These are phyloP conservation scores for Lipomyces orientalis DNA, from an alignment of 805 yeast species.

Conservation along the genomic window DNA sequence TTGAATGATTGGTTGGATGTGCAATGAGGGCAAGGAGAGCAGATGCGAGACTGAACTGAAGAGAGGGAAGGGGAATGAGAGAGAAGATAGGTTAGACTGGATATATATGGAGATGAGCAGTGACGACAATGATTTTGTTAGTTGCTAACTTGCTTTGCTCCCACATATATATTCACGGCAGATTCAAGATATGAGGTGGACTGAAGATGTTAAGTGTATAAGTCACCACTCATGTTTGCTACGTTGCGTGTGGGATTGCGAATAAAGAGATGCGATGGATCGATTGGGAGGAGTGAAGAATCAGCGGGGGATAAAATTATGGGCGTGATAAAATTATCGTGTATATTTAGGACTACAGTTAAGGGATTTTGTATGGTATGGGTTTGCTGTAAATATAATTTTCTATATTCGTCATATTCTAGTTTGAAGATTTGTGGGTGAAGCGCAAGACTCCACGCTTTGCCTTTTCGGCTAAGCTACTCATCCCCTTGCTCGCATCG, in stretches of 20 bases:
- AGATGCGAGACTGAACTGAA: neutral
- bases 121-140: neutral
- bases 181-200: neutral
- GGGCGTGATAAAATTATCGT: conserved; percentile 1
- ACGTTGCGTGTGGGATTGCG: neutral
- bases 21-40: neutral
- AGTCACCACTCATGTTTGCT: neutral
- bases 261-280: neutral
- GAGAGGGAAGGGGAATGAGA: neutral
- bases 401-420: neutral
- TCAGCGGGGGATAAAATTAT: neutral
- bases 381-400: neutral
- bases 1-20: neutral
- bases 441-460: no score
- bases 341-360: neutral
- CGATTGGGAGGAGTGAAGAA: neutral
- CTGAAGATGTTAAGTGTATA: neutral
- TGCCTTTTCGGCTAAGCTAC: no score
- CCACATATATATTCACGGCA: neutral
- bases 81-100: neutral
- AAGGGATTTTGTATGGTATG: conserved; percentile 5
- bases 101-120: neutral
- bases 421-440: neutral
- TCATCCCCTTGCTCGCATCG: neutral
- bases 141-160: neutral